Conservation (phyloP, 495 filamentous ascomycete species). For the Penicillium manginii region DNA sequence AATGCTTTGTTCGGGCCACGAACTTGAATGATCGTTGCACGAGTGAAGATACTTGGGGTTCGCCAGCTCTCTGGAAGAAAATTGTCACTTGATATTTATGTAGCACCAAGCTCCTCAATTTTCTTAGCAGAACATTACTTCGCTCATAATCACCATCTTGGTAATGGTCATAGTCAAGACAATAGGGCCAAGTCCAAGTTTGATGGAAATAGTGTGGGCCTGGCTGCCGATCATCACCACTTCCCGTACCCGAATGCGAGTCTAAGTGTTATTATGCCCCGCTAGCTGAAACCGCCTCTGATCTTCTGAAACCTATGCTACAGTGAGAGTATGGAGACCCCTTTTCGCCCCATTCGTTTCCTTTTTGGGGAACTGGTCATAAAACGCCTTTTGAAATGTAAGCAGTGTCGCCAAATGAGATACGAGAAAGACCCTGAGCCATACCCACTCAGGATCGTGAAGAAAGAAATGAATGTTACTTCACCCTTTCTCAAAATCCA, state of each 20-base stretch:
- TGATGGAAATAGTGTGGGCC: not conserved
- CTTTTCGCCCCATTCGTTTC: not conserved
- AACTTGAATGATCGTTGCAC: too few species aligned
- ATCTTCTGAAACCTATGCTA: not conserved
- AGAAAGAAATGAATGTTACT: not conserved
- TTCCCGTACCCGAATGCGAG: not conserved
- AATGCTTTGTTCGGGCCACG: not conserved
- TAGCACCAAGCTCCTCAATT: not conserved
- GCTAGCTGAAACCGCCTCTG: not conserved
- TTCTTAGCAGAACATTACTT: too few species aligned
- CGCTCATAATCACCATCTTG: not conserved
- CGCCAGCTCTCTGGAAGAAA: too few species aligned
- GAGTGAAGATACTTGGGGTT: too few species aligned
- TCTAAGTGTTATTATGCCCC: not conserved
- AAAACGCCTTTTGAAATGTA: not conserved
- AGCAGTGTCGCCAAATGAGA: not conserved
- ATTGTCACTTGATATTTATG: not conserved
- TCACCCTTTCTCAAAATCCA: not conserved
- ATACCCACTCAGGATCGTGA: not conserved
- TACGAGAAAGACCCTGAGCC: not conserved
- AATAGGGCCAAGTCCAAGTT: not conserved
- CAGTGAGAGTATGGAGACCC: not conserved
- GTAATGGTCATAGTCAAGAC: not conserved
- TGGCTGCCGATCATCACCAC: not conserved
- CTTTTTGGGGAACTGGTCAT: constrained; percentile 4